phyloP scores from a whole-genome alignment of 2,329 filamentous ascomycete genomes.

The Dactylonectria macrodidyma region DNA sequence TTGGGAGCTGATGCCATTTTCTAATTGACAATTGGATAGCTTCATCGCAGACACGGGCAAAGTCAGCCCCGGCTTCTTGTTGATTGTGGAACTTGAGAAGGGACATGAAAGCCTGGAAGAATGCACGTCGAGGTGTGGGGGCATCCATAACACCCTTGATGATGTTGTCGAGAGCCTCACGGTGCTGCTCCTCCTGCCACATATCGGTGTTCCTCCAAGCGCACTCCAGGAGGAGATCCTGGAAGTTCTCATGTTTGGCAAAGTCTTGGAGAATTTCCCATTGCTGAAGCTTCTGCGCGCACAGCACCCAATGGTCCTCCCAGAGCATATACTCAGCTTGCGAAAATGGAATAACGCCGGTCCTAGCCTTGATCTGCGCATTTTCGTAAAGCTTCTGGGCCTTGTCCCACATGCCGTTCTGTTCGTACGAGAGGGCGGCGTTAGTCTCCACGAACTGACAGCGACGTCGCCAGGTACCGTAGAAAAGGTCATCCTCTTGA shows the following conservation, averaged over 20 bases:
- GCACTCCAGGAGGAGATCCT: slow-evolving; percentile 94
- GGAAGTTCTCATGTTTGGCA: slow-evolving; percentile 98
- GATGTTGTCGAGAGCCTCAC: slow-evolving; percentile 90
- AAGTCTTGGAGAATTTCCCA: slow-evolving; percentile 99
- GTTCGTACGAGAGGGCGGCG: slow-evolving; percentile 95
- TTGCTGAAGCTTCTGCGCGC: slow-evolving; percentile 97
- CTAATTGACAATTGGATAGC: slow-evolving; percentile 97
- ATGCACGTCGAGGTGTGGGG: slow-evolving; percentile 91
- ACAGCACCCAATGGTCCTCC: slow-evolving; percentile 99
- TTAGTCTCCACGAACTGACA: slow-evolving; percentile 99
- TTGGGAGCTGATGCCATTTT: slow-evolving; percentile 99
- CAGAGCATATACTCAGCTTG: slow-evolving; percentile 98
- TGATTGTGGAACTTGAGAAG: slow-evolving; percentile 95
- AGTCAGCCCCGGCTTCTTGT: slow-evolving; percentile 83
- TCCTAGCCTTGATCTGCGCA: slow-evolving; percentile 96
- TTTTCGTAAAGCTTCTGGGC: slow-evolving; percentile 97
- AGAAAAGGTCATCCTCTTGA: slow-evolving; percentile 97
- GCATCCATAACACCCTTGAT: slow-evolving; percentile 99
- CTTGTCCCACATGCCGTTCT: slow-evolving; percentile 99
- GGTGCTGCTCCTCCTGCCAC: slow-evolving; percentile 89
- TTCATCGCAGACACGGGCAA: slow-evolving; percentile 93
- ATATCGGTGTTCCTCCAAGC: slow-evolving; percentile 97
- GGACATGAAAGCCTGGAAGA: slow-evolving; percentile 99
- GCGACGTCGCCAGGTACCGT: slow-evolving; percentile 94
- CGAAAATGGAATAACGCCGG: slow-evolving; percentile 95